A percentile compares a stretch with the other conserved stretches of the same genome.
phyloP scores from a whole-genome alignment of 2,329 filamentous ascomycete genomes.

The Talaromyces funiculosus region DNA sequence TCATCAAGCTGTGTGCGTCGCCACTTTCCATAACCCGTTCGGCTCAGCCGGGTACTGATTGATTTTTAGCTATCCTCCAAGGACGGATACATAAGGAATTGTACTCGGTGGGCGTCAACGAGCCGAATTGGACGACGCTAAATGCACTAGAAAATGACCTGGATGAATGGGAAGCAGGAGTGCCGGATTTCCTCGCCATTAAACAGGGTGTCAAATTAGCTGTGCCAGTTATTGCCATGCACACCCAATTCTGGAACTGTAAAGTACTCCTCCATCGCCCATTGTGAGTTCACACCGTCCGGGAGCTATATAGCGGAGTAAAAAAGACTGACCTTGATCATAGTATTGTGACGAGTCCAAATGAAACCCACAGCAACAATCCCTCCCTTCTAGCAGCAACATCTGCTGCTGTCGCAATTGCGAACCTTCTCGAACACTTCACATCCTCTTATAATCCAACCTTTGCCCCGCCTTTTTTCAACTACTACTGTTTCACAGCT shows the following conservation, averaged over 20 bases:
- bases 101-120: slow-evolving; percentile 10
- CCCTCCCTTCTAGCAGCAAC: background rate
- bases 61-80: slow-evolving; percentile 11
- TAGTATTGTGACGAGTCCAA: background rate
- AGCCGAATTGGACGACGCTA: slow-evolving; percentile 1
- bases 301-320: background rate
- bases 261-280: background rate
- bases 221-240: background rate
- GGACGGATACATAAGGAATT: slow-evolving; percentile 13
- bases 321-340: background rate
- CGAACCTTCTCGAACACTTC: slow-evolving; percentile 11
- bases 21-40: background rate
- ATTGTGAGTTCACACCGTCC: background rate
- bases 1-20: slow-evolving; percentile 6
- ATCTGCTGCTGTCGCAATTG: background rate
- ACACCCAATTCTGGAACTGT: background rate
- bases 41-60: background rate
- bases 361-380: background rate
- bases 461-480: slow-evolving; percentile 13
- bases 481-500: slow-evolving; percentile 14
- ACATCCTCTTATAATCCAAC: slow-evolving; percentile 13
- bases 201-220: background rate
- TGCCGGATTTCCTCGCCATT: background rate
- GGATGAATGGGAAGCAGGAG: background rate
- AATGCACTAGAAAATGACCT: background rate